A percentile compares a stretch with the other conserved stretches of the same genome.
These are phyloP conservation scores for Hemileia vastatrix DNA, from an alignment of 1,284 basidiomycete species.

Conservation along the genomic window DNA sequence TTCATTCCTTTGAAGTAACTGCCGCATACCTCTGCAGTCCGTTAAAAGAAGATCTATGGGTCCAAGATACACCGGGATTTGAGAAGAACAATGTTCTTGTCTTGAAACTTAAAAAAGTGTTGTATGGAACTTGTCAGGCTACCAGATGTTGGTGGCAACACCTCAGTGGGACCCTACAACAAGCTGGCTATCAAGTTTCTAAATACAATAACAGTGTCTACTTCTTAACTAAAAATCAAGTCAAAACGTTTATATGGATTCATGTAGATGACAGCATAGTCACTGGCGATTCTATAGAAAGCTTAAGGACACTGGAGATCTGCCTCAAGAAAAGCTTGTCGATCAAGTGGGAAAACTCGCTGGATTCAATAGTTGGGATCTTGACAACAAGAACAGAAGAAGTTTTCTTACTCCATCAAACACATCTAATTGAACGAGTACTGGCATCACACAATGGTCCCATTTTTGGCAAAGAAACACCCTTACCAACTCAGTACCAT, in stretches of 20 bases:
- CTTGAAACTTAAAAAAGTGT: too few species aligned
- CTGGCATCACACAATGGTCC: neutral
- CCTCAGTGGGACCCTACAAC: neutral
- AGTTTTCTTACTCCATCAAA: neutral
- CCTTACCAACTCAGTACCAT: neutral
- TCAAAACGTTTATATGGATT: neutral
- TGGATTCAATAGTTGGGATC: slow-evolving; percentile 2
- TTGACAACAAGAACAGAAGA: neutral
- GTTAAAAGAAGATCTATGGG: too few species aligned
- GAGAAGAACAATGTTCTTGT: too few species aligned
- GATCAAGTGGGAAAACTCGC: neutral
- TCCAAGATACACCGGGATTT: too few species aligned
- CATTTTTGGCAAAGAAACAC: neutral
- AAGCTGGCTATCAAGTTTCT: neutral
- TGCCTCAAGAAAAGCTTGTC: neutral
- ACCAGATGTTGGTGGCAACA: slow-evolving; percentile 2
- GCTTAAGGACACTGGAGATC: neutral
- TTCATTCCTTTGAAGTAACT: too few species aligned
- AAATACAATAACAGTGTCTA: neutral
- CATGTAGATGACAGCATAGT: slow-evolving; percentile 3
- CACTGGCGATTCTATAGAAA: neutral
- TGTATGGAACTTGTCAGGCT: slow-evolving; percentile 7
- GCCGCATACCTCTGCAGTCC: too few species aligned
- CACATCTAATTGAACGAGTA: neutral
- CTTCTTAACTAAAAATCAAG: neutral